Conservation (phyloP, 441 rosid genomes). For the Euphorbia schlechtendalii region DNA sequence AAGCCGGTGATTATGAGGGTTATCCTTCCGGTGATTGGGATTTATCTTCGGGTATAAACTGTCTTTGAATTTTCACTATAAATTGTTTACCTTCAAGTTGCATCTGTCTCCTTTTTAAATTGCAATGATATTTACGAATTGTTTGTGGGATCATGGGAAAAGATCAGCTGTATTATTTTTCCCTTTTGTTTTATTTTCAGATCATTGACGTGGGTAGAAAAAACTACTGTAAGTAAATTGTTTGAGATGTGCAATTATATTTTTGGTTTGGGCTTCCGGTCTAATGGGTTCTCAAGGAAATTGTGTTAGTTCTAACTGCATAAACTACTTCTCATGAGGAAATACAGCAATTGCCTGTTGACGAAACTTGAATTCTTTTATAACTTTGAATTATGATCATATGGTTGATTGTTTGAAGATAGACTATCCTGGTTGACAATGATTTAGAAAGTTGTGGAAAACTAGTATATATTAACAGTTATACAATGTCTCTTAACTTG, state of each 20-base stretch:
- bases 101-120: not conserved
- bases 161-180: not conserved
- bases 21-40: constrained; percentile 46
- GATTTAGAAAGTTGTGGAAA: not conserved
- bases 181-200: not conserved
- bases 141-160: not conserved
- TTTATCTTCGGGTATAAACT: constrained; percentile 39
- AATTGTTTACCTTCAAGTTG: not conserved
- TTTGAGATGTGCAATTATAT: not conserved
- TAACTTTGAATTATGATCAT: not conserved
- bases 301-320: not conserved
- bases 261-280: not conserved
- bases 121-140: not conserved
- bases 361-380: not conserved
- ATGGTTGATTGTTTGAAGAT: not conserved
- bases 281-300: not conserved
- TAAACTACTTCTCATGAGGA: not conserved
- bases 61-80: not conserved
- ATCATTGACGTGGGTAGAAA: not conserved
- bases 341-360: not conserved
- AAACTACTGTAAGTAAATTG: not conserved
- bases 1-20: constrained; percentile 87
- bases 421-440: not conserved
- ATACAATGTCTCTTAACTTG: not conserved
- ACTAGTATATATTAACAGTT: not conserved